Evolutionary conservation across 441 rosid genomes (phyloP).

Genomic region (Brassica hybrid): DNA sequence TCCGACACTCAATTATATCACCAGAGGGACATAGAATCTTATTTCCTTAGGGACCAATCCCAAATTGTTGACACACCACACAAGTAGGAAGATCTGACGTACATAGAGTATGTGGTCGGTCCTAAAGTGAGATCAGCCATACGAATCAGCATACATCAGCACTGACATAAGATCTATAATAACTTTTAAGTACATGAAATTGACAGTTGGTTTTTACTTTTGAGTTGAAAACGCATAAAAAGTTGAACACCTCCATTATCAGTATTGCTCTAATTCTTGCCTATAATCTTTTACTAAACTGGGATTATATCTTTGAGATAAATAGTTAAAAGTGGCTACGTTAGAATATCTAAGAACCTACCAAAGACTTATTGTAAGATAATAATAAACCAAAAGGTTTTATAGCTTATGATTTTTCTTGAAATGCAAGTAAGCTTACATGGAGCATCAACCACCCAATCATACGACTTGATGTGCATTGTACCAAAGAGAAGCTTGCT

Average conservation of each 20-base stretch:
- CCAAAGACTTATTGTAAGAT: constrained; percentile 2
- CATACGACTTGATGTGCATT: constrained; percentile 92
- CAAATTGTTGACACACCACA: too few relatives aligned
- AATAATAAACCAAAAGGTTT: background rate
- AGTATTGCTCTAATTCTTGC: background rate
- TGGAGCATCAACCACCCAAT: constrained; percentile 72
- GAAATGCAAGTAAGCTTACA: constrained; percentile 39
- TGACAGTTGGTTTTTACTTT: constrained; percentile 3
- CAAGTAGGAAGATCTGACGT: constrained; percentile 2
- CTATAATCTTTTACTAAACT: background rate
- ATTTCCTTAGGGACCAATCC: too few relatives aligned
- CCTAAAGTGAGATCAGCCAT: constrained; percentile 9
- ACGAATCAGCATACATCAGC: constrained; percentile 4
- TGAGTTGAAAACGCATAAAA: background rate
- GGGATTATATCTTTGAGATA: too few relatives aligned
- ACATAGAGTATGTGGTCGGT: background rate
- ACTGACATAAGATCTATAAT: background rate
- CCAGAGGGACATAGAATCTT: too few relatives aligned
- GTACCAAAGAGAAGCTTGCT: constrained; percentile 91
- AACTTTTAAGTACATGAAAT: too few relatives aligned
- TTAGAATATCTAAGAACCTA: constrained; percentile 6
- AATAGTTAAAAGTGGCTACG: background rate
- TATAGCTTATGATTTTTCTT: constrained; percentile 7
- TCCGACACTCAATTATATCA: background rate
- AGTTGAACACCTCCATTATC: background rate